phyloP scores from a whole-genome alignment of 805 yeast species.

The Starmerella stigmatis region DNA sequence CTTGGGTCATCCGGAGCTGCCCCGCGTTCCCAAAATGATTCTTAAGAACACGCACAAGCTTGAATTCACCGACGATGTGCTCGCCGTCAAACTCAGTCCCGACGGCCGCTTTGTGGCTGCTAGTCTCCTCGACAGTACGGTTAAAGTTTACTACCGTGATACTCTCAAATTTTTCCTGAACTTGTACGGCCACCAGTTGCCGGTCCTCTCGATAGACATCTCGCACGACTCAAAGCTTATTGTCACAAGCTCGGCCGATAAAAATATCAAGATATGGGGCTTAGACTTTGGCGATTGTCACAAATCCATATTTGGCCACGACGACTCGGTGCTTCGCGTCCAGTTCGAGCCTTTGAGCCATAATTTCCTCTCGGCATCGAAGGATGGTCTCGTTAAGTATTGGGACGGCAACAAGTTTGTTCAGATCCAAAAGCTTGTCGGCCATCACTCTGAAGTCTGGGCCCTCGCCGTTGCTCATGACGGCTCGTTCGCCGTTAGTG shows the following conservation, averaged over 20 bases:
- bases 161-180: constrained; percentile 78
- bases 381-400: constrained; percentile 80
- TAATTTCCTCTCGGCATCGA: constrained; percentile 79
- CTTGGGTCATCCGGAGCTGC: constrained; percentile 48
- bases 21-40: constrained; percentile 43
- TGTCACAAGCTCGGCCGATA: constrained; percentile 92
- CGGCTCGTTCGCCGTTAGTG: constrained; percentile 64
- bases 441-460: constrained; percentile 94
- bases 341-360: constrained; percentile 76
- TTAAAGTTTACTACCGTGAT: constrained; percentile 83
- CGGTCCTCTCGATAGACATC: constrained; percentile 86
- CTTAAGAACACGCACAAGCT: constrained; percentile 68
- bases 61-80: constrained; percentile 76
- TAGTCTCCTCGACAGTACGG: constrained; percentile 85
- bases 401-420: constrained; percentile 99
- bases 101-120: constrained; percentile 69
- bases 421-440: constrained; percentile 74
- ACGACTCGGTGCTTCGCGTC: constrained; percentile 87
- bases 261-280: constrained; percentile 97
- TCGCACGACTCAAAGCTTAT: constrained; percentile 79
- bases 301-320: constrained; percentile 91
- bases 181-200: constrained; percentile 91
- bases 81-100: constrained; percentile 70
- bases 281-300: constrained; percentile 98
- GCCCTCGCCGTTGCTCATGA: constrained; percentile 59